Conservation (phyloP, 331 rosid species). For the Spiraea crenata region DNA sequence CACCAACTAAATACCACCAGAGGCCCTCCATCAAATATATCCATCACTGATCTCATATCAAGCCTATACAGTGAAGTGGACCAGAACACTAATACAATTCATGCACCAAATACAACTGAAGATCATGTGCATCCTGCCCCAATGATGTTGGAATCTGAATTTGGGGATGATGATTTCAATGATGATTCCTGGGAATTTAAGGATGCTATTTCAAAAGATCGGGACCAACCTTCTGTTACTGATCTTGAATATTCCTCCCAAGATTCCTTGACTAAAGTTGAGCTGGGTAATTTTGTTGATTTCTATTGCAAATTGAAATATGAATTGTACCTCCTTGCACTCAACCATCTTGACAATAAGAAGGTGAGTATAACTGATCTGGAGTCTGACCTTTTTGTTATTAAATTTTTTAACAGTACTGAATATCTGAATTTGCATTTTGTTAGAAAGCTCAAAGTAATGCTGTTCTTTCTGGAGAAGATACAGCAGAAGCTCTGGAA, state of each 20-base stretch:
- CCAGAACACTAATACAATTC: constrained; percentile 36
- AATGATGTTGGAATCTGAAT: constrained; percentile 36
- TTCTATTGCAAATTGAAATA: constrained; percentile 65
- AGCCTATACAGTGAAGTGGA: constrained; percentile 75
- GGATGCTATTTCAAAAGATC: constrained; percentile 47
- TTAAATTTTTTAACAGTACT: not conserved
- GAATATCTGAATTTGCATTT: constrained; percentile 22
- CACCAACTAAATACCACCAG: constrained; percentile 28
- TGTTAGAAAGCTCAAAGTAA: constrained; percentile 52
- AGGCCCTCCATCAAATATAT: constrained; percentile 41
- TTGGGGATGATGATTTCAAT: constrained; percentile 51
- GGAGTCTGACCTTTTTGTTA: not conserved
- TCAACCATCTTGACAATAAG: constrained; percentile 55
- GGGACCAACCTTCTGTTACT: constrained; percentile 33
- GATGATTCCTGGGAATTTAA: constrained; percentile 76
- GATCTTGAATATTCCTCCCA: constrained; percentile 33
- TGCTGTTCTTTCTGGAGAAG: constrained; percentile 53
- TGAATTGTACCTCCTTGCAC: constrained; percentile 45
- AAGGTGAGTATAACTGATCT: constrained; percentile 48
- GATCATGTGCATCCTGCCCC: constrained; percentile 26
- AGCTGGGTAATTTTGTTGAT: constrained; percentile 47
- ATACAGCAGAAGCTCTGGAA: constrained; percentile 41
- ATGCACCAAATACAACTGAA: constrained; percentile 41
- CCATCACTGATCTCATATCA: constrained; percentile 74
- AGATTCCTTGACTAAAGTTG: constrained; percentile 34